Conservation (phyloP, 208 protist species). For the Acanthamoeba lenticulata region DNA sequence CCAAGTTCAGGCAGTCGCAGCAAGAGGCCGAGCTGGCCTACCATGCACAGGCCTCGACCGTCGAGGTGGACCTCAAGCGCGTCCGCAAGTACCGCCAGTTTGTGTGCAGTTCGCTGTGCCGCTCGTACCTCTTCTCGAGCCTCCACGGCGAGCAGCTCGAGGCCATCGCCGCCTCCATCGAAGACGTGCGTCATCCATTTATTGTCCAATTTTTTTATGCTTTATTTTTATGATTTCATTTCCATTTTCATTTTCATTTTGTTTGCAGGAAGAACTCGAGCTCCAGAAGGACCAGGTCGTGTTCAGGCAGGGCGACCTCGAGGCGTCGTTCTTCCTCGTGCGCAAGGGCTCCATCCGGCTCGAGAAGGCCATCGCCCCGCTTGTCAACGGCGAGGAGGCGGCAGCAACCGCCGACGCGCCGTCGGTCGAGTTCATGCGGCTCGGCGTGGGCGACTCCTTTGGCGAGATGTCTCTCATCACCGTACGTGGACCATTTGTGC, state of each 20-base stretch:
- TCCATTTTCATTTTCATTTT: too few species aligned
- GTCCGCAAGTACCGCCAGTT: conserved; percentile 12
- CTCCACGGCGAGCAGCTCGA: conserved; percentile 16
- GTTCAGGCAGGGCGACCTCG: conserved; percentile 23
- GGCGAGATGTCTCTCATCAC: conserved; percentile 38
- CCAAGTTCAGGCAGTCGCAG: neutral
- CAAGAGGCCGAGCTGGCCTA: neutral
- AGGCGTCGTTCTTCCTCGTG: neutral
- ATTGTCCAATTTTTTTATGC: too few species aligned
- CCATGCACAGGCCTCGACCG: neutral
- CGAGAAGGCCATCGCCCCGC: neutral
- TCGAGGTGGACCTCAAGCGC: neutral
- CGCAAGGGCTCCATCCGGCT: neutral
- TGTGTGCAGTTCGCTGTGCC: neutral
- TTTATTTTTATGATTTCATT: too few species aligned
- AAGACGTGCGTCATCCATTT: neutral
- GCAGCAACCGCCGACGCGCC: neutral
- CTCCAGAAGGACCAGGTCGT: neutral
- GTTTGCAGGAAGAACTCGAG: neutral
- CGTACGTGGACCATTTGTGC: neutral
- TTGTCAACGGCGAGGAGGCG: neutral
- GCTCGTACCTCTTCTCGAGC: neutral
- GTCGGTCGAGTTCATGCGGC: conserved; percentile 24
- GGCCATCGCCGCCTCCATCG: conserved; percentile 1
- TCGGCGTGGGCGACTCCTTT: neutral